A percentile compares a stretch with the other conserved stretches of the same genome.
These are phyloP conservation scores for Colletotrichum musicola DNA, from an alignment of 2,329 filamentous ascomycete genomes.

Conservation along the genomic window DNA sequence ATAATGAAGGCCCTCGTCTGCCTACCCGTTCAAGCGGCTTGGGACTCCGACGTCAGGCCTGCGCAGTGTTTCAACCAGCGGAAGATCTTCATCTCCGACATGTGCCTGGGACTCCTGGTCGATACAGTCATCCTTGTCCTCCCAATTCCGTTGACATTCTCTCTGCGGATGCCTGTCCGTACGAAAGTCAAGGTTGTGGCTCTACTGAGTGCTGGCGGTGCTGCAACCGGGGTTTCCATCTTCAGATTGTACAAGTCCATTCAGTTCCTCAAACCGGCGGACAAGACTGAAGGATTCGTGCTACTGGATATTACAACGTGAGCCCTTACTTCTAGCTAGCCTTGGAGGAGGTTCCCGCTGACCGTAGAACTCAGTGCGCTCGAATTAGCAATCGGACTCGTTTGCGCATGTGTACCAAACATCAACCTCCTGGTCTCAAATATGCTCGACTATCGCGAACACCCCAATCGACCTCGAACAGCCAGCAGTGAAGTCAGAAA, in stretches of 20 bases:
- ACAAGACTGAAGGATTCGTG: conserved; percentile 4
- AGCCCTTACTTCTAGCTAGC: too few relatives aligned
- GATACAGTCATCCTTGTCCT: conserved; percentile 50
- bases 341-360: not conserved
- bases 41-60: conserved; percentile 40
- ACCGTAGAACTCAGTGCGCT: not conserved
- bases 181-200: conserved; percentile 49
- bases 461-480: not conserved
- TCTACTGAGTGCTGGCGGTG: conserved; percentile 47
- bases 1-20: conserved; percentile 44
- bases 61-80: conserved; percentile 42
- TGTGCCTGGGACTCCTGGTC: conserved; percentile 46
- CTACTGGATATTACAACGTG: conserved; percentile 21
- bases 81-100: conserved; percentile 49
- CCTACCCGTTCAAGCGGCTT: conserved; percentile 41
- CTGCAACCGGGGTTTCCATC: conserved; percentile 44
- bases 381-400: conserved; percentile 3
- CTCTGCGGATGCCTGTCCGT: conserved; percentile 42
- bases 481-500: not conserved
- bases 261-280: not conserved
- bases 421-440: not conserved
- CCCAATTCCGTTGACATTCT: conserved; percentile 47
- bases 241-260: conserved; percentile 41
- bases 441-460: not conserved
- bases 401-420: conserved; percentile 6